Percentiles rank a stretch among this genome's conserved stretches.
These are phyloP conservation scores for Boletus rufocinnamomeus DNA, from an alignment of 768 basidiomycete species.

Conservation along the genomic window DNA sequence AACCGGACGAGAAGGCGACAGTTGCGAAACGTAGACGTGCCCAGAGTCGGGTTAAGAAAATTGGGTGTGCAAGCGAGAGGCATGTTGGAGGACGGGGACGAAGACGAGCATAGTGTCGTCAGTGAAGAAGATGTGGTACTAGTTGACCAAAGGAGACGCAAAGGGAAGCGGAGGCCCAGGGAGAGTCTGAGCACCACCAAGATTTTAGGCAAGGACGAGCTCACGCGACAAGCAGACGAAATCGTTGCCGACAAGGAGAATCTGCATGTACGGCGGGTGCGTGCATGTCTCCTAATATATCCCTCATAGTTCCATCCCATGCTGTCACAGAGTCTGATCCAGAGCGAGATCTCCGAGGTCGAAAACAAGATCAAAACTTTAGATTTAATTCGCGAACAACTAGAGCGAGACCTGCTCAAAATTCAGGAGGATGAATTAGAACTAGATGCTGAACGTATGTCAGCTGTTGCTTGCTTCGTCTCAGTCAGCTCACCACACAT, in stretches of 20 bases:
- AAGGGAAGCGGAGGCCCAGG: conserved; percentile 51
- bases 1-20: conserved; percentile 75
- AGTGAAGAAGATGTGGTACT: conserved; percentile 79
- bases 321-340: conserved; percentile 68
- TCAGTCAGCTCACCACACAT: conserved; percentile 7
- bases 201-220: conserved; percentile 79
- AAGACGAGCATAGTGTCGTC: conserved; percentile 60
- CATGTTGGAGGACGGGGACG: conserved; percentile 51
- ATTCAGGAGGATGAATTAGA: conserved; percentile 95
- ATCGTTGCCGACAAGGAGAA: conserved; percentile 93
- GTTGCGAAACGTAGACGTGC: conserved; percentile 77
- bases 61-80: conserved; percentile 80
- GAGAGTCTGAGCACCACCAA: conserved; percentile 71
- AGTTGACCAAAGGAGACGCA: conserved; percentile 40
- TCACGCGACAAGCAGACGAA: conserved; percentile 80
- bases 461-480: background rate
- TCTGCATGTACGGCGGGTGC: conserved; percentile 80
- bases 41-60: conserved; percentile 75
- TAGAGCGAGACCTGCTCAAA: conserved; percentile 81
- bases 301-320: conserved; percentile 9
- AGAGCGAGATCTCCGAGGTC: conserved; percentile 86
- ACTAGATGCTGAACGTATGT: conserved; percentile 92
- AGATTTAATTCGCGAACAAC: conserved; percentile 73
- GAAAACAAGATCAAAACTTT: conserved; percentile 86
- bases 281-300: conserved; percentile 11